Evolutionary conservation across 2,329 filamentous ascomycete genomes (phyloP), one percentile per base, ranked within the genome.

Genomic region (Colletotrichum incanum): DNA sequence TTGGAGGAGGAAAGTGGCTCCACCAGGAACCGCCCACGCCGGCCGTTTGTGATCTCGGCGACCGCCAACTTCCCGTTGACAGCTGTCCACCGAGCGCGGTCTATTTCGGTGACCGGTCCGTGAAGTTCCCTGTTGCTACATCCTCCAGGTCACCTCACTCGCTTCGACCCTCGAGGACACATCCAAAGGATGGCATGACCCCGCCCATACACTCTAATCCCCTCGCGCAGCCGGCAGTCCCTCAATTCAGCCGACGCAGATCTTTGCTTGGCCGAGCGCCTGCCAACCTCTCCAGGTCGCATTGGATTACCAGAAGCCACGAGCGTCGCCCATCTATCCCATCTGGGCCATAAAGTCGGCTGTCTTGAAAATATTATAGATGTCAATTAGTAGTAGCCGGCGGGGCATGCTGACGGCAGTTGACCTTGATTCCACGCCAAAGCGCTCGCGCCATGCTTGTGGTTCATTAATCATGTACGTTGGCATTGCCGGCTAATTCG

Each of bases 231-330:
- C 7, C n/a, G 20, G 28, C 31, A 31, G 28, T 34, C 12, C 16
- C 41, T 23, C 28, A 14, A 71, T 71, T 67, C 62, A 60, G 39
- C 67, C 67, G 62, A n/a, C 26, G 54, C 61, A 43, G 64, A 67
- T 62, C 49, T 23, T 23, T 43, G 16, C 16, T 61, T 12, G 23
- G 39, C 41, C 34, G 4, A 41, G 16, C 23, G 8, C 5, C n/a
- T 23, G 20, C 18, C n/a, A 23, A 8, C 20, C 14, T 28, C 37
- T 28, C 26, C 41, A 45, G 49, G 41, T 16, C 43, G 34, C 60
- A 28, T 26, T 41, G 14, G 23, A 63, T 26, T 5, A 58, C 49
- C 14, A 62, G 45, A 23, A 20, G 56, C 34, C 5, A 55, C 3
- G 34, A 34, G 20, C n/a, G 14, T 20, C 16, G 3, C 12, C 3